Percentiles rank a stretch among this genome's conserved stretches.
Conservation (phyloP, 768 basidiomycete genomes). For the Austroboletus eburneus region DNA sequence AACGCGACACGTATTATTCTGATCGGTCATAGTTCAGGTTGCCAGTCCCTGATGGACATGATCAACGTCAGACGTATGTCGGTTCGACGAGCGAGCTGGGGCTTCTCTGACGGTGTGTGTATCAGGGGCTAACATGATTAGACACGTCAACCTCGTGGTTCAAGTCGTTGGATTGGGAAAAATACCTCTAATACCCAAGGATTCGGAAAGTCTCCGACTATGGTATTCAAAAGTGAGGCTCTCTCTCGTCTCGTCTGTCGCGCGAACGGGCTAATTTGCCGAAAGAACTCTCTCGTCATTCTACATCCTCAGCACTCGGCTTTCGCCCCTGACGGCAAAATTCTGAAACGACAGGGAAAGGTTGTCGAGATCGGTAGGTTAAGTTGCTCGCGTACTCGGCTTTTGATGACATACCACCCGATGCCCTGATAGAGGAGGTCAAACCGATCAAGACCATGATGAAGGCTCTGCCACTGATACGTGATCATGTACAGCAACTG, state of each 20-base stretch:
- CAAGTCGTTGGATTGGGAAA: conserved; percentile 72
- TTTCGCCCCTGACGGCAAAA: conserved; percentile 34
- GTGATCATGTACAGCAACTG: conserved; percentile 46
- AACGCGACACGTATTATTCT: conserved; percentile 70
- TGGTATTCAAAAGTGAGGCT: conserved; percentile 69
- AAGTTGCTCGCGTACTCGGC: conserved; percentile 17
- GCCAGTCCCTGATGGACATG: conserved; percentile 69
- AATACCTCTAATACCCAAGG: conserved; percentile 50
- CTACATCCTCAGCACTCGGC: conserved; percentile 62
- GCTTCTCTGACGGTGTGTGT: neutral
- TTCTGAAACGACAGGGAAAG: conserved; percentile 60
- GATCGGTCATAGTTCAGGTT: conserved; percentile 86
- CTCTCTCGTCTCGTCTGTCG: conserved; percentile 18
- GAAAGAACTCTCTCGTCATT: conserved; percentile 67
- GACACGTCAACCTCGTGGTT: conserved; percentile 63
- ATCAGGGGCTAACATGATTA: conserved; percentile 53
- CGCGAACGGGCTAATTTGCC: conserved; percentile 7
- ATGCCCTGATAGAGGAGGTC: conserved; percentile 47
- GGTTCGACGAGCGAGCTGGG: neutral
- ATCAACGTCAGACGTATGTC: conserved; percentile 64
- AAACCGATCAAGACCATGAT: conserved; percentile 76
- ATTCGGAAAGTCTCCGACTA: conserved; percentile 49
- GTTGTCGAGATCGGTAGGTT: conserved; percentile 64
- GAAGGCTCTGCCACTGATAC: conserved; percentile 59
- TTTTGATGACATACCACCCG: neutral